Base-by-base conservation (phyloP, 192 early-diverging fungal species). In the Mortierella claussenii region DNA sequence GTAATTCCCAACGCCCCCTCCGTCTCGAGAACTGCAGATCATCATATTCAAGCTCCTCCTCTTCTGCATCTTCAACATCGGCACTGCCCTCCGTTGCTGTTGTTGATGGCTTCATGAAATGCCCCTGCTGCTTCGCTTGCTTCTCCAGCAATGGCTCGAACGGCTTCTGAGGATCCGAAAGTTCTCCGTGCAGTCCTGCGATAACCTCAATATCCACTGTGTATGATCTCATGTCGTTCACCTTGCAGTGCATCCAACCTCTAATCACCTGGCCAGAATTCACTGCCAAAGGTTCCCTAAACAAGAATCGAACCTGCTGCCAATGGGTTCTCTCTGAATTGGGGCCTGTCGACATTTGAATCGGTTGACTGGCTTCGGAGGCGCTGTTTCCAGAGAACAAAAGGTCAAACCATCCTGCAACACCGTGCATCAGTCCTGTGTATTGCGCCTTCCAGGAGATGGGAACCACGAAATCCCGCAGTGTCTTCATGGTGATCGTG, bases 361-460 rank as follows among this genome's bases (percentile, higher is more conserved):
- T 70, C n/a, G 88, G 86, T 37, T 89, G 85, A 5, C 86, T 88
- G 23, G 81, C 54, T 3, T 43, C 58, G 1, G 78, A 74, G 8
- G 80, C 74, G 1, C 79, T 55, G 26, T 87, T 85, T 30, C 91
- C 88, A 15, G 85, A 87, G 84, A 89, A 98, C 42, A 79, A 84
- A 49, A 99, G 85, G 80, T 99, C 96, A 67, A 99, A 99, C 97
- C 97, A 99, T 36, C 95, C 95, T 36, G 91, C 96, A 23, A 99
- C 87, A 17, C 97, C 97, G 57, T 97, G 96, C 81, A 96, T 88
- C 37, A 97, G 56, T 2, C 95, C 96, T 0, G 97, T 99, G 58
- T 93, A 97, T 49, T 83, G 81, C 26, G 91, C 78, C 26, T 80
- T 80, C 95, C 94, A 98, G 23, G 76, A 69, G 69, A 98, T 89